phyloP scores from a whole-genome alignment of 805 yeast genomes.

The Metschnikowia drakensbergensis region DNA sequence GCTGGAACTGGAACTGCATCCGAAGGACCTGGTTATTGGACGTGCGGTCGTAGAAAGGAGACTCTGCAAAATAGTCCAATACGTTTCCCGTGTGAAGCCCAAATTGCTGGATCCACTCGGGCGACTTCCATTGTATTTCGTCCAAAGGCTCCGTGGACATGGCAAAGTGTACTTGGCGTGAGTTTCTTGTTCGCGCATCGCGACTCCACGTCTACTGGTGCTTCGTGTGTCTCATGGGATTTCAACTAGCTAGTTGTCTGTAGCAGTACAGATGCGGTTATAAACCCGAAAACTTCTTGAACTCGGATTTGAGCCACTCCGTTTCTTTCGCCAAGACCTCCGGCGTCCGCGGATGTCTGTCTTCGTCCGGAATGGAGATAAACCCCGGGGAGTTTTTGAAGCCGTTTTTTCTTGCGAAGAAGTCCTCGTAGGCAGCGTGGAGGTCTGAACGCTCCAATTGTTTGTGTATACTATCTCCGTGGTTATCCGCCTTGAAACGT shows the following conservation, averaged over 20 bases:
- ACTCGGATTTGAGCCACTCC: conserved; percentile 41
- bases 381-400: conserved; percentile 29
- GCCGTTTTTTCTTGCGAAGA: conserved; percentile 20
- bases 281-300: conserved; percentile 26
- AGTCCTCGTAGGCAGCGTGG: conserved; percentile 26
- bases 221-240: not conserved
- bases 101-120: conserved; percentile 92
- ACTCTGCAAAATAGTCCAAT: conserved; percentile 85
- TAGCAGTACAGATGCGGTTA: not conserved
- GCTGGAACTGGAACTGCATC: conserved; percentile 90
- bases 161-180: not conserved
- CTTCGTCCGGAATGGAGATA: conserved; percentile 42
- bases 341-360: conserved; percentile 52
- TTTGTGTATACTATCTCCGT: conserved; percentile 63
- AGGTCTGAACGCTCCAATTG: conserved; percentile 55
- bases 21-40: conserved; percentile 91
- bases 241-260: no score
- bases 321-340: conserved; percentile 78
- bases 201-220: not conserved
- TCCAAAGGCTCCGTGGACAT: conserved; percentile 49
- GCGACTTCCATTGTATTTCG: conserved; percentile 94
- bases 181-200: not conserved
- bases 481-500: conserved; percentile 54
- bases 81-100: conserved; percentile 89
- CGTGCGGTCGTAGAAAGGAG: conserved; percentile 92